Conservation (phyloP, 345 rosid species). For the Melaleuca alternifolia region DNA sequence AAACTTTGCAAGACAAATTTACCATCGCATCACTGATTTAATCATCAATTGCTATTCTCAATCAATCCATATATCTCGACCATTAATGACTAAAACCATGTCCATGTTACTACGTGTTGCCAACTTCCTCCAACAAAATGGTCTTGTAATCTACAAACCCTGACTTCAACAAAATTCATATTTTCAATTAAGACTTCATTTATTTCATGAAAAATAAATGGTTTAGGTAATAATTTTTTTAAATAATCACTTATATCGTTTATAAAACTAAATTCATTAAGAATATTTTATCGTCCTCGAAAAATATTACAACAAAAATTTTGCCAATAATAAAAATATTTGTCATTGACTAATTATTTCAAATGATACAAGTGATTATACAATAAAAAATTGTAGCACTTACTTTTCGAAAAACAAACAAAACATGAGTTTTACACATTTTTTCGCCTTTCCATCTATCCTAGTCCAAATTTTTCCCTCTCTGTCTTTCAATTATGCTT, state of each 20-base stretch:
- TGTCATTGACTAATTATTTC: background rate
- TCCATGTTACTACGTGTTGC: background rate
- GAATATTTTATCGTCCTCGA: too few species aligned
- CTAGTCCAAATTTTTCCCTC: background rate
- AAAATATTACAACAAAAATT: too few species aligned
- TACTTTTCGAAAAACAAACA: accelerated
- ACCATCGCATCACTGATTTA: background rate
- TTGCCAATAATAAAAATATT: background rate
- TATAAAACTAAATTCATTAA: too few species aligned
- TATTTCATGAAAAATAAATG: background rate
- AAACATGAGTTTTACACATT: background rate
- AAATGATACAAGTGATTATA: background rate
- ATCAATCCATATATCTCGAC: background rate
- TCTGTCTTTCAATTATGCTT: background rate
- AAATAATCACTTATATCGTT: background rate
- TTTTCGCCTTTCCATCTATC: background rate
- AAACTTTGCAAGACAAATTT: background rate
- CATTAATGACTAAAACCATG: background rate
- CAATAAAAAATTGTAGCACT: background rate
- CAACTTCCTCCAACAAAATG: background rate
- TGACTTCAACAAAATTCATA: background rate
- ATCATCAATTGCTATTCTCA: background rate
- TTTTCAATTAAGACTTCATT: background rate
- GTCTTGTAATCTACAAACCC: background rate
- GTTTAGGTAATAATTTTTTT: background rate